These are phyloP conservation scores for Penicillium tannophilum DNA, from an alignment of 495 filamentous ascomycete genomes.

Conservation along the genomic window DNA sequence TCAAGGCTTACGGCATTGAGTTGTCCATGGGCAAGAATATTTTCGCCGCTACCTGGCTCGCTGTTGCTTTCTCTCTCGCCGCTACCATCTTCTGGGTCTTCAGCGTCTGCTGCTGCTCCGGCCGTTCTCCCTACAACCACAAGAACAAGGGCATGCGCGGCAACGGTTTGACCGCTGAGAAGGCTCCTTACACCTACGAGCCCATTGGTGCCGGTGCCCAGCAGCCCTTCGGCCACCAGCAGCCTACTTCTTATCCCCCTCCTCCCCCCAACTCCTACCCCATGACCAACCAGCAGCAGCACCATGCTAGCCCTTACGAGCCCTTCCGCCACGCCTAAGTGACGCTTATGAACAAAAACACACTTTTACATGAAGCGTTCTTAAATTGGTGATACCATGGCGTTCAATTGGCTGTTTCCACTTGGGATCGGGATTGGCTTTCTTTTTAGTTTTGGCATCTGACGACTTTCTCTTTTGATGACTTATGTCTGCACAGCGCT, in stretches of 20 bases:
- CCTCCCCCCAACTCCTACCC: constrained; percentile 27
- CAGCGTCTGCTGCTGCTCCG: constrained; percentile 86
- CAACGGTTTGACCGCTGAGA: constrained; percentile 41
- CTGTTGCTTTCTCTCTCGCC: constrained; percentile 71
- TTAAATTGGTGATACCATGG: constrained; percentile 31
- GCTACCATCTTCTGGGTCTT: constrained; percentile 86
- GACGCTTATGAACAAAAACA: constrained; percentile 9
- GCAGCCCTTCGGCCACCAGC: constrained; percentile 20
- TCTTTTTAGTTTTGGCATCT: constrained; percentile 11
- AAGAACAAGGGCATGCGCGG: constrained; percentile 27
- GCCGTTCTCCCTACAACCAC: constrained; percentile 53
- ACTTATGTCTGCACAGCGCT: constrained; percentile 12
- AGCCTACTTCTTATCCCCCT: constrained; percentile 36
- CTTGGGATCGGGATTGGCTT: not conserved
- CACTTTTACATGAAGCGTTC: constrained; percentile 18
- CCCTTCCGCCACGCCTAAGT: constrained; percentile 49
- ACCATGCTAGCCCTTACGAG: constrained; percentile 40
- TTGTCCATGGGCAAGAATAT: constrained; percentile 66
- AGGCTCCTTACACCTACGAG: constrained; percentile 56
- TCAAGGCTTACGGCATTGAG: constrained; percentile 67
- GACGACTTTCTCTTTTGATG: constrained; percentile 19
- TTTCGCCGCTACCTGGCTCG: constrained; percentile 74
- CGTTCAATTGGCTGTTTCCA: constrained; percentile 15
- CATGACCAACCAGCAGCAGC: constrained; percentile 26
- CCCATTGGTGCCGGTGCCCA: constrained; percentile 38